These are phyloP conservation scores for Metarhizium guizhouense DNA, from an alignment of 2,329 filamentous ascomycete species.

Conservation along the genomic window DNA sequence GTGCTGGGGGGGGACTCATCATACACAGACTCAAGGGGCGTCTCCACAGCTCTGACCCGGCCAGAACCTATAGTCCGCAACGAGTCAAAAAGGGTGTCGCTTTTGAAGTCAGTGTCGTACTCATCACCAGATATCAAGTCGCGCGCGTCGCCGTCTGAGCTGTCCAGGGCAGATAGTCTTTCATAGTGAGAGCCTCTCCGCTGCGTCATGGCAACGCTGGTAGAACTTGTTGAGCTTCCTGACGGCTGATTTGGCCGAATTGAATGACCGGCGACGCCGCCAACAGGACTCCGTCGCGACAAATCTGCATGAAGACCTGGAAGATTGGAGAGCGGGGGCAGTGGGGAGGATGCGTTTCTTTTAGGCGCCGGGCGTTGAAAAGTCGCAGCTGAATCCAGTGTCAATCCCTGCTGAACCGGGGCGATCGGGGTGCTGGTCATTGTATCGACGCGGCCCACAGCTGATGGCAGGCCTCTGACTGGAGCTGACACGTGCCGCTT, in stretches of 20 bases:
- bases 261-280: constrained; percentile 26
- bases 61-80: constrained; percentile 61
- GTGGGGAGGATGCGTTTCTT: constrained; percentile 45
- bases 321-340: constrained; percentile 40
- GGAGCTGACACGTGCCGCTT: constrained; percentile 48
- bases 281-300: constrained; percentile 36
- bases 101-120: constrained; percentile 70
- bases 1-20: constrained; percentile 64
- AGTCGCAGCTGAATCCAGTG: constrained; percentile 11
- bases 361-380: constrained; percentile 21
- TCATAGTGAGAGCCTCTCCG: constrained; percentile 23
- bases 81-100: constrained; percentile 70
- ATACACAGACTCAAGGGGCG: constrained; percentile 70
- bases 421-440: constrained; percentile 5
- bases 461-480: constrained; percentile 22
- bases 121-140: constrained; percentile 62
- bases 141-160: constrained; percentile 59
- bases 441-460: constrained; percentile 15
- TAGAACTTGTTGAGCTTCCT: constrained; percentile 31
- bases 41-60: constrained; percentile 57
- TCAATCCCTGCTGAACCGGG: constrained; percentile 8
- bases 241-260: constrained; percentile 33
- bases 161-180: constrained; percentile 51
- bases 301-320: constrained; percentile 48
- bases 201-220: constrained; percentile 28